Conservation (phyloP, 2,329 filamentous ascomycete species). For the Periconia macrospinosa region DNA sequence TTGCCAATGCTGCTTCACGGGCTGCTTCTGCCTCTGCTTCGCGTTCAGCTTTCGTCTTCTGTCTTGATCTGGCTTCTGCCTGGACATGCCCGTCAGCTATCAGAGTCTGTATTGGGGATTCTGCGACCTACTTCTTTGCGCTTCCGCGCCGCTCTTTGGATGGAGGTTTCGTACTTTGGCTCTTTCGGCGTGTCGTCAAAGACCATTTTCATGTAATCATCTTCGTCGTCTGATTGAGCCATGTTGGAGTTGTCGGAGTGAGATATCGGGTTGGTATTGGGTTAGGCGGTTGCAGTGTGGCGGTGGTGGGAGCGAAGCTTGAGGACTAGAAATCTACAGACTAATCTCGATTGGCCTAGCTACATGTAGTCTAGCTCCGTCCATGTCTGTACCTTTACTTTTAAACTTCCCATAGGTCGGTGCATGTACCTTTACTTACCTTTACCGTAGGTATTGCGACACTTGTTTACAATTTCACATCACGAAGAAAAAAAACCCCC, state of each 20-base stretch:
- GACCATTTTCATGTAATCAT: constrained; percentile 97
- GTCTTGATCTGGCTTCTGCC: constrained; percentile 32
- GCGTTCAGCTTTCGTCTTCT: constrained; percentile 79
- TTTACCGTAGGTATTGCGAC: no score
- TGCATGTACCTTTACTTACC: no score
- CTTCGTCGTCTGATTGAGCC: constrained; percentile 66
- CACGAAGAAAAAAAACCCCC: no score
- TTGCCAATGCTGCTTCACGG: constrained; percentile 75
- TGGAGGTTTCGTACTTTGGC: constrained; percentile 60
- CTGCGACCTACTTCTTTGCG: constrained; percentile 50
- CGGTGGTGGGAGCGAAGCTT: no score
- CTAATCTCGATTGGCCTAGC: no score
- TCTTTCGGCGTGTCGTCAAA: constrained; percentile 66
- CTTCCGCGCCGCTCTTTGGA: constrained; percentile 60
- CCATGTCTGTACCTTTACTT: no score
- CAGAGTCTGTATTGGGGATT: neutral
- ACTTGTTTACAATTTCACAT: no score
- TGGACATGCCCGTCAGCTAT: constrained; percentile 16
- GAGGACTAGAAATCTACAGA: no score
- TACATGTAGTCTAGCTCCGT: no score
- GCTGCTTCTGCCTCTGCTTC: constrained; percentile 72
- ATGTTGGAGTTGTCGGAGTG: constrained; percentile 17
- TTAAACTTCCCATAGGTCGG: no score
- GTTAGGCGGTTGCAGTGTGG: no score
- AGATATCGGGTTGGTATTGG: neutral